Base-by-base conservation (phyloP, 805 yeast genomes). In the Zygoascus bituminiphila region DNA sequence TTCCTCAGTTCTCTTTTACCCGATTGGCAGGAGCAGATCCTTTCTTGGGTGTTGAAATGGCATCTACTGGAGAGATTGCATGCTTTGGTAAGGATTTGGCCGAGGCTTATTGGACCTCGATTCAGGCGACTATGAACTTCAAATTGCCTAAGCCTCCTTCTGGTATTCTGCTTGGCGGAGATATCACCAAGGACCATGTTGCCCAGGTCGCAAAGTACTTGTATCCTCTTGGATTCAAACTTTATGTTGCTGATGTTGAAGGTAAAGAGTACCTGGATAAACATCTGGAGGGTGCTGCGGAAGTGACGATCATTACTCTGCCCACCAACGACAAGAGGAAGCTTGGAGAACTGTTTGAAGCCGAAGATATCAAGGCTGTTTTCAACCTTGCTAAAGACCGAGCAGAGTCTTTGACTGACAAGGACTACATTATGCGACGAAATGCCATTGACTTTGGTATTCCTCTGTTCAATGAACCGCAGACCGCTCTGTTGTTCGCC, bases 1-100 rank as follows among this genome's bases (percentile, higher is more conserved):
- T 91, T 48, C 98, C 99, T 43, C 99, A 93, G 73, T 93, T 93
- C 71, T 91, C 98, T 6, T 93, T 93, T 75, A 89, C 98, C 36
- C 82, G 99, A 73, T 76, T 93, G 62, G 97, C 98, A 17, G 99
- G 98, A 57, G 99, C 99, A 45, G 99, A 93, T 69, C 99, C 99
- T 55, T 89, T 86, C 77, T 76, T 93, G 64, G 98, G 98, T 55
- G 98, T 93, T 57, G 99, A 93, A 73, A 93, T 93, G 99, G 83
- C 98, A 5, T 89, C 98, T 10, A 93, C 99, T 46, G 99, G 99
- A 69, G 99, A 93, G 72, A 85, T 93, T 65, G 98, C 98, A 25
- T 86, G 96, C 65, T 93, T 93, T 65, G 99, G 99, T 59, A 74
- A 74, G 53, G 83, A 87, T 67, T 67, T 84, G 54, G 60, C 76